A percentile compares a stretch with the other conserved stretches of the same genome.
These are phyloP conservation scores for Hevea brasiliensis DNA, from an alignment of 345 rosid species.

Conservation along the genomic window DNA sequence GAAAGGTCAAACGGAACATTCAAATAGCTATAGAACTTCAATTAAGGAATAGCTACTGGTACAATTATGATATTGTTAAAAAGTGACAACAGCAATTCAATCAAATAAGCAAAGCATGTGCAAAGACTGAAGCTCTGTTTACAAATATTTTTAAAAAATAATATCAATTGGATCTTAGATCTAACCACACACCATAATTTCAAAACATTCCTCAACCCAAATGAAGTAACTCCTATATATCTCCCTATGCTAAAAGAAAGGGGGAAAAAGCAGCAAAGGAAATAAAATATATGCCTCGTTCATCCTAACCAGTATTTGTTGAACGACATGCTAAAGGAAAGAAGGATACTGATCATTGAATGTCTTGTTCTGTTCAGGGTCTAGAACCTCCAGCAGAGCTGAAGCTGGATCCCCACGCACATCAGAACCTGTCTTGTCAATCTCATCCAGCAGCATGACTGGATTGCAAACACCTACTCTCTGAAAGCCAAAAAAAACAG, in stretches of 20 bases:
- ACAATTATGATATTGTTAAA: constrained; percentile 9
- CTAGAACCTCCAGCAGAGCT: constrained; percentile 98
- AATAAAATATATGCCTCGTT: not conserved
- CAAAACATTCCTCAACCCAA: constrained; percentile 11
- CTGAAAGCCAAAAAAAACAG: constrained; percentile 46
- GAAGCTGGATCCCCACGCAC: constrained; percentile 99
- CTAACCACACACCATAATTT: constrained; percentile 13
- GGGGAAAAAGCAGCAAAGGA: not conserved
- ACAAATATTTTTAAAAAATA: not conserved
- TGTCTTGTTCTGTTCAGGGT: constrained; percentile 89
- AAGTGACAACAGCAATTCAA: not conserved
- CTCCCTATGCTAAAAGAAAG: constrained; percentile 1
- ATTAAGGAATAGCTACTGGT: constrained; percentile 51
- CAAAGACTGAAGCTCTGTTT: not conserved
- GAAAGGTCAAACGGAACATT: constrained; percentile 98
- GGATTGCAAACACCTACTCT: constrained; percentile 97
- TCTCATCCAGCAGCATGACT: constrained; percentile 93
- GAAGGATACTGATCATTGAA: constrained; percentile 98
- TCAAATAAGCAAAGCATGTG: constrained; percentile 3
- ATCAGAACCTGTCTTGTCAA: constrained; percentile 98
- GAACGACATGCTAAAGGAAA: constrained; percentile 14
- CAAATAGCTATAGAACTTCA: constrained; percentile 61
- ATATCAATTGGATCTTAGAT: not conserved
- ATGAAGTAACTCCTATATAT: not conserved
- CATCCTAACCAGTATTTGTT: not conserved